A percentile compares a stretch with the other conserved stretches of the same genome.
Conservation (phyloP, 176 grass and related monocot species). For the Bolboschoenus planiculmis region DNA sequence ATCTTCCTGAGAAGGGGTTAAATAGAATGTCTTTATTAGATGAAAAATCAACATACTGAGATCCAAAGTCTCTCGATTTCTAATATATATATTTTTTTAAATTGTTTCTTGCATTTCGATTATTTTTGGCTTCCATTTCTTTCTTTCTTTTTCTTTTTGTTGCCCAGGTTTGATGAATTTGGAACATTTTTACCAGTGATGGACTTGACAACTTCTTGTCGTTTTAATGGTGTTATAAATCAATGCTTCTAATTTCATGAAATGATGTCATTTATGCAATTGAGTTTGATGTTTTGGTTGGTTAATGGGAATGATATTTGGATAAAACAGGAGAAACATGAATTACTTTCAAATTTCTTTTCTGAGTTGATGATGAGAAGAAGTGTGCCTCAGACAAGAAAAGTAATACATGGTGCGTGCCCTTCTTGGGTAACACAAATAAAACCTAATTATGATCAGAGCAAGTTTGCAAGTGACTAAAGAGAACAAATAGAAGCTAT, state of each 20-base stretch:
- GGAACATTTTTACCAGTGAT: background rate
- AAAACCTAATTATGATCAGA: background rate
- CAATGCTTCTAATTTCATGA: background rate
- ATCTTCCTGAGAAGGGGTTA: conserved; percentile 46
- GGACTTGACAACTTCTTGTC: background rate
- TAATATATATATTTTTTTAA: background rate
- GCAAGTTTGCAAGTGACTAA: background rate
- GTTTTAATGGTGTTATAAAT: background rate
- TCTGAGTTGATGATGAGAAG: background rate
- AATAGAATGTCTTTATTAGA: conserved; percentile 32
- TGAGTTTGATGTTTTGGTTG: background rate
- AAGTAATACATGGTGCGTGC: background rate
- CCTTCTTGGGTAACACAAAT: background rate
- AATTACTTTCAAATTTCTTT: background rate
- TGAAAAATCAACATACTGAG: conserved; percentile 53
- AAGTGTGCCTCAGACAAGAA: background rate
- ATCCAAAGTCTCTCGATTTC: background rate
- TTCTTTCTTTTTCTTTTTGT: background rate
- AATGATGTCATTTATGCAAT: background rate
- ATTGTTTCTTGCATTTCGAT: background rate
- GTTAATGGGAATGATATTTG: background rate
- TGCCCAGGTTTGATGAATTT: background rate
- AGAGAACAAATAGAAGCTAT: background rate
- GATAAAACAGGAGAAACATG: background rate
- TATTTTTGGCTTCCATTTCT: background rate